A percentile compares a stretch with the other conserved stretches of the same genome.
Evolutionary conservation across 495 filamentous ascomycete genomes (phyloP).

Genomic region (Pseudomonodictys pantanalensis): DNA sequence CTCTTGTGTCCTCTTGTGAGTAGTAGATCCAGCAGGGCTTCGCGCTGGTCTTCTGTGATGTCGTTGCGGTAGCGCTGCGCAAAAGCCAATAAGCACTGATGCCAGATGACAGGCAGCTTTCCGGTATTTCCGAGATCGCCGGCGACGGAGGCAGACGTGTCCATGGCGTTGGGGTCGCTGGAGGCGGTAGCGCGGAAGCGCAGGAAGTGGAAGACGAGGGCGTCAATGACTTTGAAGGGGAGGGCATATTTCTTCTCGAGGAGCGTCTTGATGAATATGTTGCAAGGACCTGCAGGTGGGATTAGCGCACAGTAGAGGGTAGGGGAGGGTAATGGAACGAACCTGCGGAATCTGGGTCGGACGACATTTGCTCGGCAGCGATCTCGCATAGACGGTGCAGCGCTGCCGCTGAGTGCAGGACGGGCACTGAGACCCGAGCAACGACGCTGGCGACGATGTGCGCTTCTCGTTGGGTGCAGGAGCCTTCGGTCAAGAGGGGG

Average conservation of each 20-base stretch:
- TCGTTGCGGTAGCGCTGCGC: slow-evolving; percentile 92
- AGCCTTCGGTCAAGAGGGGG: slow-evolving; percentile 72
- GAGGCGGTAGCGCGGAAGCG: slow-evolving; percentile 67
- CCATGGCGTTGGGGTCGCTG: slow-evolving; percentile 46
- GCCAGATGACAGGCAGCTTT: slow-evolving; percentile 83
- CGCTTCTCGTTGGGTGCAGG: slow-evolving; percentile 85
- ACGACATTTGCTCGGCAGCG: slow-evolving; percentile 75
- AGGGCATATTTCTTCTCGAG: slow-evolving; percentile 97
- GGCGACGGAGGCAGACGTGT: slow-evolving; percentile 47
- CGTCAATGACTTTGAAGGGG: slow-evolving; percentile 90
- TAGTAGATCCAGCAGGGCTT: slow-evolving; percentile 87
- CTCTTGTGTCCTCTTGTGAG: slow-evolving; percentile 79
- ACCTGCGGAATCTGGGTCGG: slow-evolving; percentile 70
- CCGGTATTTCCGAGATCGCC: slow-evolving; percentile 50
- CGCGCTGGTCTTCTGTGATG: slow-evolving; percentile 88
- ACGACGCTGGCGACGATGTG: slow-evolving; percentile 84
- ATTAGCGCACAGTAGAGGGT: too few species aligned
- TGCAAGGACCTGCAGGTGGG: slow-evolving; percentile 78
- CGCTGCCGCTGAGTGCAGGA: slow-evolving; percentile 88
- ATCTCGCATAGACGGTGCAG: slow-evolving; percentile 90
- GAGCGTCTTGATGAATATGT: slow-evolving; percentile 86
- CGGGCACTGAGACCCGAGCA: slow-evolving; percentile 74
- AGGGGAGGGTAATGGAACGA: too few species aligned
- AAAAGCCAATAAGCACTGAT: slow-evolving; percentile 83
- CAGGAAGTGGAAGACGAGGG: slow-evolving; percentile 93